Evolutionary conservation across 345 rosid species (phyloP), one percentile per base, ranked within the genome.

Genomic region (Dipteronia sinensis): DNA sequence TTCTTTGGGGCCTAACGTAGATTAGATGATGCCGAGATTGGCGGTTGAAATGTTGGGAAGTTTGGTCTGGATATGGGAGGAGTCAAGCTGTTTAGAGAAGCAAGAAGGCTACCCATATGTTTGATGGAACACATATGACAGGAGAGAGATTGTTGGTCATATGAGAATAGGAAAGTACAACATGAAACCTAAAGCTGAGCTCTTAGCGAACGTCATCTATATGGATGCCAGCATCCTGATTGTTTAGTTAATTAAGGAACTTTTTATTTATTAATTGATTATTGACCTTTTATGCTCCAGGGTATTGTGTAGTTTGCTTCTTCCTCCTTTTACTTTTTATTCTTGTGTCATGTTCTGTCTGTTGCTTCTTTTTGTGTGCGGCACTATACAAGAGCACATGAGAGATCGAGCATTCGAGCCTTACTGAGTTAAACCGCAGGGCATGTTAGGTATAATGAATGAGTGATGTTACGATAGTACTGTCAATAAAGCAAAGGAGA

Each of bases 111-210:
- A 69, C 29, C 72, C 10, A 44, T 68, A 25, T 68, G 55, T 69
- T 67, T 22, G 46, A 42, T 42, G 46, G 9, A 42, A 42, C 2
- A 34, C 23, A 46, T 46, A 44, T 46, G 7, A n/a, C 22, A 4
- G 72, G 29, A 44, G 34, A 68, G 34, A 46, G 58, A 67, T n/a
- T 40, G 47, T 40, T 19, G 42, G 70, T 22, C 16, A 67, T 40
- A 10, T 34, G 51, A 19, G 51, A 27, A 44, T 55, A 46, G 56
- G 72, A 46, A 13, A 69, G 56, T 69, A 23, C 19, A 7, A 65
- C 46, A 9, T 38, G 58, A 53, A 13, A 71, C 73, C 73, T 69
- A 49, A 69, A 69, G 73, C 61, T 23, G 73, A 69, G n/a, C n/a
- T 69, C 20, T 69, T 23, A 29, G 59, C 4, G 1, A 51, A 16